Conservation (phyloP, 2,329 filamentous ascomycete genomes). For the Nemania abortiva region DNA sequence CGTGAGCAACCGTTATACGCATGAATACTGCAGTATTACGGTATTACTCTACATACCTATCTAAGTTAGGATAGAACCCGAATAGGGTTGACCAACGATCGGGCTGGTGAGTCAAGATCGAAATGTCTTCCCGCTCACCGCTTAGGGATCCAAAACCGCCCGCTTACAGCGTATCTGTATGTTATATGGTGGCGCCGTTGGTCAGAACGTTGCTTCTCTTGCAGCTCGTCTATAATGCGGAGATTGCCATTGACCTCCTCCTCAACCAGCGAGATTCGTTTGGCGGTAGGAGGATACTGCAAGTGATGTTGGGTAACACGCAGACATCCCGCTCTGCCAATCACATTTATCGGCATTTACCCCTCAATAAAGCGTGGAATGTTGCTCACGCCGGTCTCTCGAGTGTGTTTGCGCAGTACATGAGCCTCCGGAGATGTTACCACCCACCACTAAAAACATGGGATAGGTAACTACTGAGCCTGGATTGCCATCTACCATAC, state of each 20-base stretch:
- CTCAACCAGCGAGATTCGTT: constrained; percentile 20
- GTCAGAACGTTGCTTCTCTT: constrained; percentile 7
- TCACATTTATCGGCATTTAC: constrained; percentile 16
- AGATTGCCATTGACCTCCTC: constrained; percentile 30
- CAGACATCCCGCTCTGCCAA: constrained; percentile 18
- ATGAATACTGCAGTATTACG: too few species aligned
- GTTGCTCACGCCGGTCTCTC: constrained; percentile 1
- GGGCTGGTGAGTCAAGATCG: constrained; percentile 6
- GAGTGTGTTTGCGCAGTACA: constrained; percentile 17
- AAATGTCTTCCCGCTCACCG: constrained; percentile 25
- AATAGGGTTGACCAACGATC: neutral
- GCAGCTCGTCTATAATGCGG: constrained; percentile 20
- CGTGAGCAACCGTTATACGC: constrained; percentile 23
- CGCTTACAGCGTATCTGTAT: too few species aligned
- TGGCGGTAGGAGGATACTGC: constrained; percentile 27
- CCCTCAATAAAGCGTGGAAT: constrained; percentile 8
- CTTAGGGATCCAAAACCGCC: constrained; percentile 2
- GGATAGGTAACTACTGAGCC: constrained; percentile 3
- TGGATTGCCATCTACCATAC: constrained; percentile 2
- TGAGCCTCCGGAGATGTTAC: neutral
- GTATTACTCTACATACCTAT: neutral
- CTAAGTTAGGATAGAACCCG: neutral
- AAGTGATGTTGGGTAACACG: constrained; percentile 22
- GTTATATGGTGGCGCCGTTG: constrained; percentile 24
- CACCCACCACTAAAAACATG: neutral